Base-by-base conservation (phyloP, 805 yeast genomes). In the Pichia thaimueangensis region DNA sequence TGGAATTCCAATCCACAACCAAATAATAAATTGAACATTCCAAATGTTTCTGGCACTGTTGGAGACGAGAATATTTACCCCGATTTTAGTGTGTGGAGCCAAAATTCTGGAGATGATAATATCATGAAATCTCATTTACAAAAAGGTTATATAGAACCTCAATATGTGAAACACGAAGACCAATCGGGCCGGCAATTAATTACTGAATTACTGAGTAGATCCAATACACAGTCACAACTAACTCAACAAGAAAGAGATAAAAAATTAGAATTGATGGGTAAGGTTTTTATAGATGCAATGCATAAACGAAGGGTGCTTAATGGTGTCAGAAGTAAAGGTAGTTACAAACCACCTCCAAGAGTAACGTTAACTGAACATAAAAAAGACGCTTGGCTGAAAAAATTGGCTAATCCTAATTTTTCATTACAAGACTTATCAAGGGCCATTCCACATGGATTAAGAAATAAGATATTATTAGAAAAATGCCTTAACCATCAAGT, bases 331-430 rank as follows among this genome's bases (percentile, higher is more conserved):
- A 63, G 72, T 10, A 73, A 72, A 21, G 67, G 80, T 3, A 69
- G 78, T 6, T 86, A 79, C 64, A 80, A 76, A 48, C 85, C 91
- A 6, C 95, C 95, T 1, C 89, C 95, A 11, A 68, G 96, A 48
- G 95, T 91, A 22, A 91, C 96, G 0, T 62, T 91, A 24, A 89
- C 97, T 0, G 95, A 89, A 46, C 82, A 80, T 55, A 85, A 86
- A 57, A 73, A 82, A 45, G 96, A 86, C 47, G 68, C 79, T 2
- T 91, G 98, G 98, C 66, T 91, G 36, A 73, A 73, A 40, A 95
- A 87, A 54, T 68, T 91, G 39, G 86, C 93, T 3, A 71, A 83
- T 40, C 73, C 82, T 0, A 62, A 67, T 16, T 70, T 82, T 0
- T 84, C 96, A 0, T 65, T 91, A 37, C 69, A 74, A 33, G 76